phyloP scores from a whole-genome alignment of 2,329 filamentous ascomycete species.

The Fusarium marasasianum region DNA sequence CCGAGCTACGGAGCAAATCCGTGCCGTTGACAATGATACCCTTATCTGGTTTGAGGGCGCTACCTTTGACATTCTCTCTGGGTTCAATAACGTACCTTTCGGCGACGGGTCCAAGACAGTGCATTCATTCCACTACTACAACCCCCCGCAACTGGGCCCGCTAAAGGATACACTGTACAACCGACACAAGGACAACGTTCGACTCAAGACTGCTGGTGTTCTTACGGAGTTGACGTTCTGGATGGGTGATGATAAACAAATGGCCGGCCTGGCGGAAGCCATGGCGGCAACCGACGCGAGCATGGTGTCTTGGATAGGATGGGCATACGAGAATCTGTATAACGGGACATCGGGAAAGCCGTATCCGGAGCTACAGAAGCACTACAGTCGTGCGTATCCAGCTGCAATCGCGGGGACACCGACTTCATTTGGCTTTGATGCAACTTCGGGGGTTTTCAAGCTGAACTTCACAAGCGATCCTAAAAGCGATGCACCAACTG shows the following conservation, averaged over 20 bases:
- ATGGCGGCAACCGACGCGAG: rapidly evolving
- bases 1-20: neutral
- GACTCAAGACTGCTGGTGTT: neutral
- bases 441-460: rapidly evolving
- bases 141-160: neutral
- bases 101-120: neutral
- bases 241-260: neutral
- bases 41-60: neutral
- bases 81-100: neutral
- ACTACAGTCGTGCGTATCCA: neutral
- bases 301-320: neutral
- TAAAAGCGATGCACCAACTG: rapidly evolving
- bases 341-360: neutral
- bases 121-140: neutral
- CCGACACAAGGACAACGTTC: neutral
- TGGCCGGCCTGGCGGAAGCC: neutral
- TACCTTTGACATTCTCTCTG: neutral
- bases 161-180: rapidly evolving
- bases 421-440: rapidly evolving
- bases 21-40: neutral
- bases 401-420: neutral
- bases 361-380: neutral
- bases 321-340: neutral
- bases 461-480: neutral
- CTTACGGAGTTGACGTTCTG: neutral